phyloP scores from a whole-genome alignment of 352 stramenopile genomes.

The Phytophthora constricta region DNA sequence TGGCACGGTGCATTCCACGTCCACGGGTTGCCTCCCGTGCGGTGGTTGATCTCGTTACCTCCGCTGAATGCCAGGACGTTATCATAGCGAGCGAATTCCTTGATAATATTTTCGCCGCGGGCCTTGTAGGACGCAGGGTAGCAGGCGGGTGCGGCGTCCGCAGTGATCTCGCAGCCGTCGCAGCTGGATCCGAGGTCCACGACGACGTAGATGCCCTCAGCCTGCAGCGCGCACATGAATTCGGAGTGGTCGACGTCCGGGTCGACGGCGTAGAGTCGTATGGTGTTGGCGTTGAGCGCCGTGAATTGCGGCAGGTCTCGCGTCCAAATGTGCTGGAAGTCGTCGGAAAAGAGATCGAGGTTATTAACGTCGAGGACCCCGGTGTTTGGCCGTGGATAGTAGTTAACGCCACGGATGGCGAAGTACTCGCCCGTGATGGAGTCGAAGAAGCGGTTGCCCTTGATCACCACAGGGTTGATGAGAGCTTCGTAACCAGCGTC shows the following conservation, averaged over 20 bases:
- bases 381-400: constrained; percentile 87
- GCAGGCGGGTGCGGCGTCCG: constrained; percentile 52
- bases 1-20: constrained; percentile 82
- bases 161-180: constrained; percentile 68
- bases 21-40: constrained; percentile 44
- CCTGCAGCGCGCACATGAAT: constrained; percentile 87
- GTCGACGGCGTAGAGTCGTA: constrained; percentile 87
- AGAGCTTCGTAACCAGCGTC: constrained; percentile 13
- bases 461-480: constrained; percentile 55
- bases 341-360: constrained; percentile 84
- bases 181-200: constrained; percentile 73
- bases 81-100: constrained; percentile 81
- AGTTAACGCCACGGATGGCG: constrained; percentile 78
- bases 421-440: constrained; percentile 73
- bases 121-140: constrained; percentile 76
- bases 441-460: constrained; percentile 86
- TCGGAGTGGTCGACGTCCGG: constrained; percentile 67
- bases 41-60: constrained; percentile 88
- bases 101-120: constrained; percentile 82
- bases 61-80: constrained; percentile 84
- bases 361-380: constrained; percentile 75
- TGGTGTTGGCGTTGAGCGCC: constrained; percentile 72
- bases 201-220: constrained; percentile 80
- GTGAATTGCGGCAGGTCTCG: constrained; percentile 74
- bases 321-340: constrained; percentile 70